These are phyloP conservation scores for Lantana camara DNA, from an alignment of 257 asterid species.

Conservation along the genomic window DNA sequence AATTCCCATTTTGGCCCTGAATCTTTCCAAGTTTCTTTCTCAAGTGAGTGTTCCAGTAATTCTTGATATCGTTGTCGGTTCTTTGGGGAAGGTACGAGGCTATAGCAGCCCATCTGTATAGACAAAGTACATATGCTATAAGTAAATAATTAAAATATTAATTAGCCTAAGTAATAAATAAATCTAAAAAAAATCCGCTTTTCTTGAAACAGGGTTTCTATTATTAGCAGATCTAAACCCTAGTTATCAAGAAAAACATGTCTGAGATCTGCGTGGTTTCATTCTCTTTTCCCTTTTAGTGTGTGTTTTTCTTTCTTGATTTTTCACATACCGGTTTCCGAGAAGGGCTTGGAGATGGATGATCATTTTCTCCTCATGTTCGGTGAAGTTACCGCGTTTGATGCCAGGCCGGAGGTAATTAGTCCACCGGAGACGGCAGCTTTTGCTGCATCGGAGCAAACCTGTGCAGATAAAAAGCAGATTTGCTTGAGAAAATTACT, in stretches of 20 bases:
- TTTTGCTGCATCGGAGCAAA: constrained; percentile 72
- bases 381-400: constrained; percentile 64
- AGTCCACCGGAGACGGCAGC: constrained; percentile 80
- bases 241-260: constrained; percentile 14
- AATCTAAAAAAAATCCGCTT: not conserved
- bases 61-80: constrained; percentile 77
- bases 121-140: not conserved
- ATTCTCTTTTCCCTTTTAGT: not conserved
- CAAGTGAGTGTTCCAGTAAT: constrained; percentile 79
- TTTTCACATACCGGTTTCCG: constrained; percentile 52
- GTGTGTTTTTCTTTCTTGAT: not conserved
- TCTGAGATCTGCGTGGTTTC: constrained; percentile 22
- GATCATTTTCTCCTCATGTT: constrained; percentile 69
- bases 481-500: not conserved
- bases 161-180: not conserved
- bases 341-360: constrained; percentile 83
- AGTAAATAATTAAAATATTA: not conserved
- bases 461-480: constrained; percentile 33
- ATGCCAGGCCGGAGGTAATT: constrained; percentile 84
- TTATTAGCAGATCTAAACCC: constrained; percentile 31
- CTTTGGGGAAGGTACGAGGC: constrained; percentile 78
- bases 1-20: constrained; percentile 37
- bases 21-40: constrained; percentile 51
- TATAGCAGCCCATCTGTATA: constrained; percentile 78
- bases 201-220: constrained; percentile 3